phyloP scores from a whole-genome alignment of 2,329 filamentous ascomycete genomes.

The Colletotrichum plurivorum region DNA sequence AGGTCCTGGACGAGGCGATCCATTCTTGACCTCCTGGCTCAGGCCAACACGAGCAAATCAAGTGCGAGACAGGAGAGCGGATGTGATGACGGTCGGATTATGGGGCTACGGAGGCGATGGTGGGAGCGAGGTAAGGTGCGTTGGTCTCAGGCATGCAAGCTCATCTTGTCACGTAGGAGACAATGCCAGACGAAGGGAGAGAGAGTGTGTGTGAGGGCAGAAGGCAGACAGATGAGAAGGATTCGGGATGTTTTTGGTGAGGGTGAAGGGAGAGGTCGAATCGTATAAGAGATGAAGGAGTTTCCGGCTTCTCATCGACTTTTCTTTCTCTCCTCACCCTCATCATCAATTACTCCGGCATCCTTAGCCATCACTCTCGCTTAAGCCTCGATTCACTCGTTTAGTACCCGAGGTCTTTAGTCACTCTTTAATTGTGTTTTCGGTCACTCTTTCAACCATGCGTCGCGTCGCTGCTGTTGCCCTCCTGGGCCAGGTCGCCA shows the following conservation, averaged over 20 bases:
- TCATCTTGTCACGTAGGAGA: conserved; percentile 34
- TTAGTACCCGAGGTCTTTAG: conserved; percentile 37
- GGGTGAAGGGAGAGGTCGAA: conserved; percentile 18
- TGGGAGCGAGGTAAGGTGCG: background rate
- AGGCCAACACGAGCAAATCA: background rate
- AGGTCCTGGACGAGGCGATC: conserved; percentile 32
- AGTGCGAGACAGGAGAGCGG: conserved; percentile 9
- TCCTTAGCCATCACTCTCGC: conserved; percentile 32
- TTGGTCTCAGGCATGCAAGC: conserved; percentile 19
- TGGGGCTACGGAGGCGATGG: too few relatives aligned
- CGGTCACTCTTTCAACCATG: conserved; percentile 33
- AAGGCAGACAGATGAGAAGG: background rate
- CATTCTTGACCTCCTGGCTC: conserved; percentile 35
- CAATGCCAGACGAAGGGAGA: conserved; percentile 23
- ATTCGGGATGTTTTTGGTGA: background rate
- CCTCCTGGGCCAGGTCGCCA: conserved; percentile 29
- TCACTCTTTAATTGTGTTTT: conserved; percentile 37
- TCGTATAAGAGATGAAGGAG: conserved; percentile 29
- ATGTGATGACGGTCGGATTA: background rate
- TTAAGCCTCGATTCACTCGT: conserved; percentile 37
- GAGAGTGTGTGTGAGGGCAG: background rate
- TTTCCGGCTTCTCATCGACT: background rate
- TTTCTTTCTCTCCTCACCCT: conserved; percentile 35
- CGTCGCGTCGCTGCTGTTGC: conserved; percentile 15
- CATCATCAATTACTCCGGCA: conserved; percentile 37